These are phyloP conservation scores for Penicillium odoratum DNA, from an alignment of 495 filamentous ascomycete genomes.

Conservation along the genomic window DNA sequence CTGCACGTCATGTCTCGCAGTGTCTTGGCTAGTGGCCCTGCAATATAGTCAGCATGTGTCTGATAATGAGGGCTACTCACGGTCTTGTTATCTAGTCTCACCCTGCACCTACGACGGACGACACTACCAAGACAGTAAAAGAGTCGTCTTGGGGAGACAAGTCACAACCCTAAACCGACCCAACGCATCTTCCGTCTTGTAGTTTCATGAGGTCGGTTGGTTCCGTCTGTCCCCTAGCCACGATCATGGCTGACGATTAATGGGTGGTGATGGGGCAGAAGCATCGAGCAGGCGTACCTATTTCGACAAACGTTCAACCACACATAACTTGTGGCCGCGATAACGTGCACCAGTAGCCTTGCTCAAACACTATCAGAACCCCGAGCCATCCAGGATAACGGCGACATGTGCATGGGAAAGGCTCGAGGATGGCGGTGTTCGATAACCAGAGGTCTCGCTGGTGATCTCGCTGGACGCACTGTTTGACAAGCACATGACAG, in stretches of 20 bases:
- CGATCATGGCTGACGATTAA: neutral
- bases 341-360: constrained; percentile 4
- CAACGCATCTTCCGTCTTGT: neutral
- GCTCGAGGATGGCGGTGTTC: neutral
- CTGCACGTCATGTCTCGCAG: neutral
- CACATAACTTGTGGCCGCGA: neutral
- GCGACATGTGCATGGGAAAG: neutral
- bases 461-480: neutral
- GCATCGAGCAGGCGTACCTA: neutral
- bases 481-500: neutral
- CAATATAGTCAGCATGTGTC: constrained; percentile 3
- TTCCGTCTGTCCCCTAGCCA: neutral
- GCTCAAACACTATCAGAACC: constrained; percentile 4
- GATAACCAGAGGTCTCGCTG: neutral
- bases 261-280: neutral
- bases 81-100: neutral
- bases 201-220: neutral
- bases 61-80: neutral
- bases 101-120: neutral
- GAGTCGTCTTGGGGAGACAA: too few relatives aligned
- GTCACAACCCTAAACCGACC: too few relatives aligned
- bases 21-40: constrained; percentile 1
- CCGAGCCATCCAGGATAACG: constrained; percentile 1
- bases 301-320: neutral
- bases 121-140: neutral